These are phyloP conservation scores for Albugo candida DNA, from an alignment of 352 stramenopile genomes.

Conservation along the genomic window DNA sequence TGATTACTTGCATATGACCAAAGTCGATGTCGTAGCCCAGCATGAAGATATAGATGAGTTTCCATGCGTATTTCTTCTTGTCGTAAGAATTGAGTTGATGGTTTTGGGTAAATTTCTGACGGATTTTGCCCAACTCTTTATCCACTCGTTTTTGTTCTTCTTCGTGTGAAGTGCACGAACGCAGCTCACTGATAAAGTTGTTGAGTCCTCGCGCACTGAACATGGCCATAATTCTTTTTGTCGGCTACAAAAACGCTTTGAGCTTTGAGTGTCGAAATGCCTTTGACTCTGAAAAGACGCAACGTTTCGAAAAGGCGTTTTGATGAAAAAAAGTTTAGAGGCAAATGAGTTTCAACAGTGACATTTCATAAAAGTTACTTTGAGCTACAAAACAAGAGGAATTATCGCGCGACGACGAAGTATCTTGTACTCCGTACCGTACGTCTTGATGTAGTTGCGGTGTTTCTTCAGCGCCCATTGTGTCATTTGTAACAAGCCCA, in stretches of 20 bases:
- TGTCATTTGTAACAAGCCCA: slow-evolving; percentile 77
- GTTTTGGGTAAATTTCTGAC: slow-evolving; percentile 88
- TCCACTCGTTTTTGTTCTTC: slow-evolving; percentile 91
- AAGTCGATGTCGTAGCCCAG: slow-evolving; percentile 98
- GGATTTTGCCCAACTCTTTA: slow-evolving; percentile 96
- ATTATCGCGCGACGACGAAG: slow-evolving; percentile 69
- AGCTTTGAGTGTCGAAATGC: too few species aligned
- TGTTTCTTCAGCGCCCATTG: slow-evolving; percentile 83
- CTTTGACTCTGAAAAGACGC: too few species aligned
- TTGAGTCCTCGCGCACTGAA: slow-evolving; percentile 61
- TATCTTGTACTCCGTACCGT: slow-evolving; percentile 78
- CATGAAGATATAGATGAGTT: slow-evolving; percentile 98
- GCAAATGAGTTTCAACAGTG: too few species aligned
- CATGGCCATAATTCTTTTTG: slow-evolving; percentile 28
- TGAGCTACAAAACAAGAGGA: slow-evolving; percentile 48
- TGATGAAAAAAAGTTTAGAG: too few species aligned
- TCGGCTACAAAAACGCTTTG: too few species aligned
- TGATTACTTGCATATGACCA: slow-evolving; percentile 94
- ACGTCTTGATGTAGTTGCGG: slow-evolving; percentile 68
- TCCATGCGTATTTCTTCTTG: slow-evolving; percentile 99
- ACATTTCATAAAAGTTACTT: too few species aligned
- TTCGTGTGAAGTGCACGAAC: slow-evolving; percentile 65
- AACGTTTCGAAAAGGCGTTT: too few species aligned
- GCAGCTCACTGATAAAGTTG: slow-evolving; percentile 72
- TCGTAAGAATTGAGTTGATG: slow-evolving; percentile 85